These are phyloP conservation scores for Nakazawaea laoshanensis DNA, from an alignment of 805 yeast species.

Conservation along the genomic window DNA sequence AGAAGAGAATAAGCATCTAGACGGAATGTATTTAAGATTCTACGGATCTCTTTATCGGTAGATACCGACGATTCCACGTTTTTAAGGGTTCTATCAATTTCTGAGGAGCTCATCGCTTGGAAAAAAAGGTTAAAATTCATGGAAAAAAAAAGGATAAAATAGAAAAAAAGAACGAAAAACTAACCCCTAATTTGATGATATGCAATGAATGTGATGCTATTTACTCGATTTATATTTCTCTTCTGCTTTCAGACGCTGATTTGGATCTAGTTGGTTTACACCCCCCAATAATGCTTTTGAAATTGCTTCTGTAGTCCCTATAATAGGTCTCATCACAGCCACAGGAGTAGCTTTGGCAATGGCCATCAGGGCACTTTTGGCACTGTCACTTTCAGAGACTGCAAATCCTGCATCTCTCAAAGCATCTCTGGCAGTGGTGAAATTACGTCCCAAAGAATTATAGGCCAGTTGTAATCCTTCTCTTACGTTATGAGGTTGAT, in stretches of 20 bases:
- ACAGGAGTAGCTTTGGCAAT: conserved; percentile 75
- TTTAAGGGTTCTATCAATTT: conserved; percentile 4
- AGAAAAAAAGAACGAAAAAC: background rate
- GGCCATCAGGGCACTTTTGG: conserved; percentile 59
- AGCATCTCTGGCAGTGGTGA: conserved; percentile 57
- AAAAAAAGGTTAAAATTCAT: too few species aligned
- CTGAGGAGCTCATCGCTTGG: too few species aligned
- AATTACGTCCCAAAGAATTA: conserved; percentile 58
- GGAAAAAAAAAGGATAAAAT: too few species aligned
- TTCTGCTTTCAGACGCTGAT: conserved; percentile 43
- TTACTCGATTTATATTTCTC: conserved; percentile 50
- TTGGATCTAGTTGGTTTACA: conserved; percentile 70
- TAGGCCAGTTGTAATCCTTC: conserved; percentile 77
- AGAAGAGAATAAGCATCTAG: conserved; percentile 50
- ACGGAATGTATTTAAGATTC: conserved; percentile 39
- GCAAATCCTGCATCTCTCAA: conserved; percentile 51
- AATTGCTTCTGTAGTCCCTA: conserved; percentile 89
- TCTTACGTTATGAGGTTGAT: conserved; percentile 66
- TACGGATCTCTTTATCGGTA: conserved; percentile 44
- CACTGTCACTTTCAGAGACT: conserved; percentile 54
- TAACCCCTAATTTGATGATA: background rate
- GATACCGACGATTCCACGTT: conserved; percentile 4
- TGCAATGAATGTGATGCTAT: too few species aligned
- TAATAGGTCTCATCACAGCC: conserved; percentile 72
- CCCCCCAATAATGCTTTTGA: conserved; percentile 78